These are phyloP conservation scores for Digitaria exilis DNA, from an alignment of 202 grass and related monocot genomes.

Conservation along the genomic window DNA sequence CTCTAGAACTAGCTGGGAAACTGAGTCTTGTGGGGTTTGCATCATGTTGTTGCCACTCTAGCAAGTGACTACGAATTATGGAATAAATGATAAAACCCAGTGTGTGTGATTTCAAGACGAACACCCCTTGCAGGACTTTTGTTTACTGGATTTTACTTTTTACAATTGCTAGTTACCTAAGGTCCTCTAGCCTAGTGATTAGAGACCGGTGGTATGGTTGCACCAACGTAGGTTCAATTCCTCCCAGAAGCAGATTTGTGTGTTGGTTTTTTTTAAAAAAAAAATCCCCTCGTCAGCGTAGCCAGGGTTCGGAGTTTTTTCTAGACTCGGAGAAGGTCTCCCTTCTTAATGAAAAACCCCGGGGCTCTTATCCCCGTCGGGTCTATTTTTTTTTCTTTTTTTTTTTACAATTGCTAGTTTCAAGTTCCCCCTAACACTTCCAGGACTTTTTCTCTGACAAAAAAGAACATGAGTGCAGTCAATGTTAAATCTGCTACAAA, in stretches of 20 bases:
- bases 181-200: too few relatives aligned
- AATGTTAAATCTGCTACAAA: neutral
- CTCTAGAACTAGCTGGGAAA: constrained; percentile 19
- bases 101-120: constrained; percentile 23
- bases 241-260: too few relatives aligned
- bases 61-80: neutral
- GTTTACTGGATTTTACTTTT: constrained; percentile 1
- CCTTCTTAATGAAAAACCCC: too few relatives aligned
- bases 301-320: too few relatives aligned
- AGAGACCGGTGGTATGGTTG: too few relatives aligned
- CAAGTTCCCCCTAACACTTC: constrained; percentile 8
- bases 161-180: too few relatives aligned
- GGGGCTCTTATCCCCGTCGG: too few relatives aligned
- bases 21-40: neutral
- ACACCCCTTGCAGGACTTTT: constrained; percentile 4
- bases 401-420: neutral
- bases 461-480: neutral
- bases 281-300: too few relatives aligned
- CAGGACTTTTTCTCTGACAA: neutral
- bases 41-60: constrained; percentile 12
- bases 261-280: too few relatives aligned
- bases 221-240: too few relatives aligned
- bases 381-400: too few relatives aligned
- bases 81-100: constrained; percentile 25
- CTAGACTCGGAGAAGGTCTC: too few relatives aligned